Conservation (phyloP, 1,139 yeast species). For the Suhomyces choctaworum region DNA sequence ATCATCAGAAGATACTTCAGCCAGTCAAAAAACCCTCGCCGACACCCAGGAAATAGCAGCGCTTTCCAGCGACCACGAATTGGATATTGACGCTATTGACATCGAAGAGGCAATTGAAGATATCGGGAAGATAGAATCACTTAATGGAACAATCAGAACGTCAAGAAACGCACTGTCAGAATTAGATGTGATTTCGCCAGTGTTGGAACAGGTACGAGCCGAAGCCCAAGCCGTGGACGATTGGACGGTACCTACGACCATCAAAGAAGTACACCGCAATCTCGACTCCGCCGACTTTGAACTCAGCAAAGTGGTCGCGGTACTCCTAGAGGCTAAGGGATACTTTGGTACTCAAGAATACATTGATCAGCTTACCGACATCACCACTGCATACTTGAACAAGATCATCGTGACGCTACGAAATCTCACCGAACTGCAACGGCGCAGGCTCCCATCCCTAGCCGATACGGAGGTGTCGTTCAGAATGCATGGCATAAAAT, state of each 20-base stretch:
- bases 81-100: conserved; percentile 7
- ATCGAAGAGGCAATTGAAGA: conserved; percentile 10
- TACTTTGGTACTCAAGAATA: conserved; percentile 44
- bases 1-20: too few relatives aligned
- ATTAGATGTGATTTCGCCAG: conserved; percentile 1
- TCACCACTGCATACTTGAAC: conserved; percentile 53
- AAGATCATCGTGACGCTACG: conserved; percentile 49
- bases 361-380: conserved; percentile 45
- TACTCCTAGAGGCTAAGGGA: conserved; percentile 38
- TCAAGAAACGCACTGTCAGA: conserved; percentile 3
- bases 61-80: background rate
- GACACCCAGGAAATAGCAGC: background rate
- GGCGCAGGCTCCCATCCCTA: conserved; percentile 61
- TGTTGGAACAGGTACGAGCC: conserved; percentile 2
- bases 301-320: conserved; percentile 34
- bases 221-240: conserved; percentile 5
- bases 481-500: conserved; percentile 44
- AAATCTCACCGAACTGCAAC: conserved; percentile 62
- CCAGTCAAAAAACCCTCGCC: too few relatives aligned
- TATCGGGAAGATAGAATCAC: conserved; percentile 6
- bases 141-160: background rate
- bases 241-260: conserved; percentile 1
- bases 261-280: conserved; percentile 2
- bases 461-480: conserved; percentile 57
- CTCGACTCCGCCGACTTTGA: conserved; percentile 36